Evolutionary conservation across 495 filamentous ascomycete species (phyloP).

Genomic region (Penicillium verhagenii): DNA sequence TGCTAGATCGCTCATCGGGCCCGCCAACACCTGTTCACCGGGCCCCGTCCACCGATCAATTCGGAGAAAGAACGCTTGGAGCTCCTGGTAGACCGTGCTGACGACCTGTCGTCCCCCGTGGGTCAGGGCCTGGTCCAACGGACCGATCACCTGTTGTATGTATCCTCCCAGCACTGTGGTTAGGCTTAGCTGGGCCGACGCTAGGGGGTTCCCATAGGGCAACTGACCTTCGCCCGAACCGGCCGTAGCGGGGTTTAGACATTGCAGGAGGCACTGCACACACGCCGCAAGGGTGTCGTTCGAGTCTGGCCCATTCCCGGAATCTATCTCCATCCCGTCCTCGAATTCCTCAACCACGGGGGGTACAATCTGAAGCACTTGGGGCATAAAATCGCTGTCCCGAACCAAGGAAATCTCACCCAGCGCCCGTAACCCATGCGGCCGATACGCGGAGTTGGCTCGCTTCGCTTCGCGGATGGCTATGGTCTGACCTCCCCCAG

Average conservation of each 20-base stretch:
- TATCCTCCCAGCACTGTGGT: conserved; percentile 33
- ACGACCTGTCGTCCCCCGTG: conserved; percentile 42
- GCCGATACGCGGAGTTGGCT: conserved; percentile 77
- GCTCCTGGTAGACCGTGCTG: conserved; percentile 42
- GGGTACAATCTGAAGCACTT: conserved; percentile 62
- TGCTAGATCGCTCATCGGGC: conserved; percentile 29
- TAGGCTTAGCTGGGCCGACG: conserved; percentile 29
- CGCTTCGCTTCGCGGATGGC: conserved; percentile 85
- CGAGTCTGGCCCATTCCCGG: conserved; percentile 37
- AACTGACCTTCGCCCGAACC: conserved; percentile 34
- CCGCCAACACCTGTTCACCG: conserved; percentile 25
- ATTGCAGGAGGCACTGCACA: conserved; percentile 45
- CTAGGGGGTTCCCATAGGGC: conserved; percentile 25
- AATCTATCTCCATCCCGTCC: conserved; percentile 69
- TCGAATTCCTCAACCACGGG: conserved; percentile 57
- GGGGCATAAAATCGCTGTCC: conserved; percentile 64
- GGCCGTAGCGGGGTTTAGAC: conserved; percentile 37
- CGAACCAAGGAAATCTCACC: conserved; percentile 66
- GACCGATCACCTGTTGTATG: conserved; percentile 30
- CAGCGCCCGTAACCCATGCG: conserved; percentile 68
- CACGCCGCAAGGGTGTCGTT: conserved; percentile 48
- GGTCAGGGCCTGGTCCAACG: conserved; percentile 33
- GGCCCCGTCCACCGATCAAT: conserved; percentile 28
- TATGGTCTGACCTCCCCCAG: conserved; percentile 46
- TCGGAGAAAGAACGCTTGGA: conserved; percentile 39